Percentiles rank a stretch among this genome's conserved stretches.
Evolutionary conservation across 129 eudicot genomes (phyloP).

Genomic region (Scalesia atractyloides): DNA sequence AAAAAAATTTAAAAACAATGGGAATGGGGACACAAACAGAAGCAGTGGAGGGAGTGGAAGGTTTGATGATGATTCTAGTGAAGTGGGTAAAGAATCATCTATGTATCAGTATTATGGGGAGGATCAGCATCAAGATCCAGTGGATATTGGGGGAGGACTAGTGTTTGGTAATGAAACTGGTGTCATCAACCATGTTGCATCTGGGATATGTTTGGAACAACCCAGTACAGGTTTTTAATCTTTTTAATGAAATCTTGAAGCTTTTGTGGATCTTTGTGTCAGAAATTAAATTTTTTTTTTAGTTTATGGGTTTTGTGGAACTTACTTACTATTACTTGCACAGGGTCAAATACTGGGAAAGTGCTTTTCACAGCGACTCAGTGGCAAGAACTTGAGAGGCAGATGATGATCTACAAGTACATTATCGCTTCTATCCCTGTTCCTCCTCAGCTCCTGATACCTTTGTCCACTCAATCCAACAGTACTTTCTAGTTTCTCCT

Average conservation of each 20-base stretch:
- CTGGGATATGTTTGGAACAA: conserved; percentile 30
- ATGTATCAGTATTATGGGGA: conserved; percentile 1
- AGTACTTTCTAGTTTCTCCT: conserved; percentile 32
- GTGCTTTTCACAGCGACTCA: conserved; percentile 62
- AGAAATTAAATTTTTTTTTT: background rate
- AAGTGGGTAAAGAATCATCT: too few relatives aligned
- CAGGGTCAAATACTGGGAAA: conserved; percentile 42
- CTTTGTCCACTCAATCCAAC: conserved; percentile 52
- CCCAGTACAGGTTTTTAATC: conserved; percentile 27
- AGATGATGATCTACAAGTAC: conserved; percentile 68
- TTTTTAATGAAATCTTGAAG: background rate
- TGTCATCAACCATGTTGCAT: conserved; percentile 10
- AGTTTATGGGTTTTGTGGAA: background rate
- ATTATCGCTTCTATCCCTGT: conserved; percentile 61
- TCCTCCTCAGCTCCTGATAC: conserved; percentile 56
- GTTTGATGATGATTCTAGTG: background rate
- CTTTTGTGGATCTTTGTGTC: conserved; percentile 12
- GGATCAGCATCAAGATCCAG: conserved; percentile 16
- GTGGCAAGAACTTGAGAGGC: conserved; percentile 75
- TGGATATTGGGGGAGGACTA: background rate
- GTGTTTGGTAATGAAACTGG: conserved; percentile 16
- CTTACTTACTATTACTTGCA: background rate
- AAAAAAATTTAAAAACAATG: conserved; percentile 6
- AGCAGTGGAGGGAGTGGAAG: background rate
- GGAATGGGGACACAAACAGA: conserved; percentile 20